phyloP scores from a whole-genome alignment of 306 rosid genomes.

The Prinsepia uniflora region DNA sequence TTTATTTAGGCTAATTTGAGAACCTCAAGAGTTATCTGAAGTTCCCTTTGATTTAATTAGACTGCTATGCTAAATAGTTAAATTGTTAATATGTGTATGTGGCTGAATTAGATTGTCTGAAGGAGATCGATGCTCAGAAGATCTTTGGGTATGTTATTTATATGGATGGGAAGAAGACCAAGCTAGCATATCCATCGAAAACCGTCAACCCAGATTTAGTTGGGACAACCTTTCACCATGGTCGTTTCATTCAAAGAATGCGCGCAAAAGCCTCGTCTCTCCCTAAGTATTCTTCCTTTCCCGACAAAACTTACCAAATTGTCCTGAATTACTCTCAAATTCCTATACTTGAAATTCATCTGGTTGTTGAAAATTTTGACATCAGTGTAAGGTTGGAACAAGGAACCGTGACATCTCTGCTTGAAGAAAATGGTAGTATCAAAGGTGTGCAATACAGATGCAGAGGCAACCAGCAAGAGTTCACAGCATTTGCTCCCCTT shows the following conservation, averaged over 20 bases:
- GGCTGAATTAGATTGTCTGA: constrained; percentile 16
- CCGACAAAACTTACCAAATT: background rate
- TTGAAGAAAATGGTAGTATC: constrained; percentile 7
- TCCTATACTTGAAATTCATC: background rate
- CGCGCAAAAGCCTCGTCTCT: constrained; percentile 41
- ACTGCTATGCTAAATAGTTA: background rate
- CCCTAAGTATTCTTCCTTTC: constrained; percentile 27
- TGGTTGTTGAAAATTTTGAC: background rate
- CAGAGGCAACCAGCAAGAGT: background rate
- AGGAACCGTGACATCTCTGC: constrained; percentile 14
- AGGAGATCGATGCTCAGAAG: constrained; percentile 18
- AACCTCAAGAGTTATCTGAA: background rate
- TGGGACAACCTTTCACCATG: constrained; percentile 53
- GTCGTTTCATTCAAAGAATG: constrained; percentile 51
- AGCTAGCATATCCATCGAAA: constrained; percentile 38
- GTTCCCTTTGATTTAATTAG: background rate
- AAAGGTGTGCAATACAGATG: constrained; percentile 13
- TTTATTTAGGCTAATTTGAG: background rate
- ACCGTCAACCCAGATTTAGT: constrained; percentile 32
- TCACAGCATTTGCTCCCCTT: constrained; percentile 34
- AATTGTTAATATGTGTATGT: background rate
- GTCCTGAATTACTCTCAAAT: background rate
- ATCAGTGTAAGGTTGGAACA: constrained; percentile 8
- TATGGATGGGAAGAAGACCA: constrained; percentile 45
- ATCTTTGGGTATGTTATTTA: constrained; percentile 20